These are phyloP conservation scores for Pharnaceum exiguum DNA, from an alignment of 148 eudicot genomes.

Conservation along the genomic window DNA sequence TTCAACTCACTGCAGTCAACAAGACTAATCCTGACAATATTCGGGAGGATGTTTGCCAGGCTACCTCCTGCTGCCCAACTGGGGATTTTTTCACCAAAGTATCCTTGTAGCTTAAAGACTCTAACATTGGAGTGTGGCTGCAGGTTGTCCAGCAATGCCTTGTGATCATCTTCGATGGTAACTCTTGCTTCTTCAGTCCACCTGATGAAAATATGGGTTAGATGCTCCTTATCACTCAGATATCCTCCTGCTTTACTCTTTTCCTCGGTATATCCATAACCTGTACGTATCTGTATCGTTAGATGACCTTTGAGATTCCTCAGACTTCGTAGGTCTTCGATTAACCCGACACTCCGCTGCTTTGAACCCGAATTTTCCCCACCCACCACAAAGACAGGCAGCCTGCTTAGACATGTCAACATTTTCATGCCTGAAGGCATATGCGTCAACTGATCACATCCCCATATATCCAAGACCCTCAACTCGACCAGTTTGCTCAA, in stretches of 20 bases:
- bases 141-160: slow-evolving; percentile 5
- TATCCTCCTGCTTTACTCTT: slow-evolving; percentile 4
- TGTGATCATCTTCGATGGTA: neutral
- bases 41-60: neutral
- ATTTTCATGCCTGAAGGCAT: neutral
- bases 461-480: neutral
- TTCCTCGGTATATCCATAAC: neutral
- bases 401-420: neutral
- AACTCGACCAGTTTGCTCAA: neutral
- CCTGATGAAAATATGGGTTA: neutral
- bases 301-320: neutral
- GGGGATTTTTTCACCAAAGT: neutral
- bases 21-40: neutral
- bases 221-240: neutral
- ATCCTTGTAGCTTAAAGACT: neutral
- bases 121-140: neutral
- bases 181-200: neutral
- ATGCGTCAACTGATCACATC: neutral
- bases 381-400: neutral
- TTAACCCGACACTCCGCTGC: neutral
- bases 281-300: neutral
- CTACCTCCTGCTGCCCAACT: neutral
- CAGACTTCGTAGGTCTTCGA: neutral
- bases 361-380: neutral
- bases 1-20: neutral